phyloP scores from a whole-genome alignment of 805 yeast species.

The Nakazawaea populi region DNA sequence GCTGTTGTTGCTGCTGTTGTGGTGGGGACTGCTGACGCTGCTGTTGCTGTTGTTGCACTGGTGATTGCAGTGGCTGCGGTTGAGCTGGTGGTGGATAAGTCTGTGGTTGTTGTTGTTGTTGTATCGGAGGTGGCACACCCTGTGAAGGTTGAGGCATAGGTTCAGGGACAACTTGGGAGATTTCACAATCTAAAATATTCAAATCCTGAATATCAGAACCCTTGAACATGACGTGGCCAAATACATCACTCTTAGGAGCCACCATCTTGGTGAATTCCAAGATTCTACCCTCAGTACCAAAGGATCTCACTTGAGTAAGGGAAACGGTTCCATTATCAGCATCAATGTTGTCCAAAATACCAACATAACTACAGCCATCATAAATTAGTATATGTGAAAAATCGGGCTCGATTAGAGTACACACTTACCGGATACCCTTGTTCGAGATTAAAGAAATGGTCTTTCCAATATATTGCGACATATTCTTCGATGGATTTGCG shows the following conservation, averaged over 20 bases:
- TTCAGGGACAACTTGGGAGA: constrained; percentile 58
- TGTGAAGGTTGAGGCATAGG: constrained; percentile 24
- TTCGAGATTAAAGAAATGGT: constrained; percentile 76
- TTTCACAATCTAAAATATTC: constrained; percentile 69
- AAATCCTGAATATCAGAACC: constrained; percentile 92
- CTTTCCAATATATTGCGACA: constrained; percentile 93
- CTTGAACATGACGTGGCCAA: constrained; percentile 75
- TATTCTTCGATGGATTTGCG: constrained; percentile 20
- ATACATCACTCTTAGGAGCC: constrained; percentile 54
- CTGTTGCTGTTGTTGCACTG: constrained; percentile 1
- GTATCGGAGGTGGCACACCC: neutral
- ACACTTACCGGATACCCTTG: constrained; percentile 56
- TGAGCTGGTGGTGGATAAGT: constrained; percentile 4
- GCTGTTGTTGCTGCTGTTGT: constrained; percentile 4
- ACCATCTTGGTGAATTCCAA: constrained; percentile 66
- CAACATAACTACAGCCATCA: constrained; percentile 62
- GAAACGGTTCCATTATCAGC: constrained; percentile 90
- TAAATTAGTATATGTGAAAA: neutral
- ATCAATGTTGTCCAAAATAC: constrained; percentile 79
- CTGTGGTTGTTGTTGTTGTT: constrained; percentile 10
- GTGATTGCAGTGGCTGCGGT: constrained; percentile 8
- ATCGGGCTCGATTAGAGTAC: constrained; percentile 8
- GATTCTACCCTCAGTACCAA: constrained; percentile 90
- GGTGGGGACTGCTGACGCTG: constrained; percentile 4
- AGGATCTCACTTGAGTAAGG: constrained; percentile 68